These are phyloP conservation scores for Ceratocystis cubensis DNA, from an alignment of 2,329 filamentous ascomycete genomes.

Conservation along the genomic window DNA sequence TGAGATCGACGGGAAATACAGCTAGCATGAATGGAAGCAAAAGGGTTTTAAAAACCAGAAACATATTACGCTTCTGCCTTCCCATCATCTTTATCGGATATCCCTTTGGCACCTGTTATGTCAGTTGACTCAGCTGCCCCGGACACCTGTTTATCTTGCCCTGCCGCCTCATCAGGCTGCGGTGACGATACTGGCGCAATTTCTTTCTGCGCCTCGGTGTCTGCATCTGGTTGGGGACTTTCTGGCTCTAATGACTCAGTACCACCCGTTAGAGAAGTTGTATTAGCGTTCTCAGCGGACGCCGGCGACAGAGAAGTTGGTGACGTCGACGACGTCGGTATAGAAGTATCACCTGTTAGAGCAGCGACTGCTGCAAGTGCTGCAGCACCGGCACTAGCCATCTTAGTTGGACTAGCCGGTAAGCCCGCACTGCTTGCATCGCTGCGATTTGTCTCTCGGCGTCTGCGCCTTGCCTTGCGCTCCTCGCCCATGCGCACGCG, in stretches of 20 bases:
- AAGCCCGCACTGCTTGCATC: slow-evolving; percentile 22
- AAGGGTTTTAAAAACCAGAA: not conserved
- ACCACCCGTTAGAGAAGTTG: not conserved
- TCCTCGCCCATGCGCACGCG: slow-evolving; percentile 70
- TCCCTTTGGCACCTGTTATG: not conserved
- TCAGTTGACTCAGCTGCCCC: not conserved
- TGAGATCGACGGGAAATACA: too few relatives aligned
- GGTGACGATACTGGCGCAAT: not conserved
- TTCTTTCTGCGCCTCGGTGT: not conserved
- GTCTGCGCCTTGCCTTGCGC: slow-evolving; percentile 51
- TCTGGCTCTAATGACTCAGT: not conserved
- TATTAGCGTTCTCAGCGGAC: not conserved
- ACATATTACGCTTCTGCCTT: not conserved
- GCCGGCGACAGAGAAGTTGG: not conserved
- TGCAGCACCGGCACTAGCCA: slow-evolving; percentile 14
- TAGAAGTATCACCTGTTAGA: not conserved
- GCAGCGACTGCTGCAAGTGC: slow-evolving; percentile 4
- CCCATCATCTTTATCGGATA: not conserved
- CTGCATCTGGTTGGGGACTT: not conserved
- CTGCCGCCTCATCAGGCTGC: not conserved
- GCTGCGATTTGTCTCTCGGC: slow-evolving; percentile 46
- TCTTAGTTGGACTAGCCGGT: slow-evolving; percentile 24
- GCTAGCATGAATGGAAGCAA: not conserved
- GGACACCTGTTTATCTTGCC: not conserved
- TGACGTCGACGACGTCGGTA: not conserved